These are phyloP conservation scores for Podospora australis DNA, from an alignment of 495 filamentous ascomycete species.

Conservation along the genomic window DNA sequence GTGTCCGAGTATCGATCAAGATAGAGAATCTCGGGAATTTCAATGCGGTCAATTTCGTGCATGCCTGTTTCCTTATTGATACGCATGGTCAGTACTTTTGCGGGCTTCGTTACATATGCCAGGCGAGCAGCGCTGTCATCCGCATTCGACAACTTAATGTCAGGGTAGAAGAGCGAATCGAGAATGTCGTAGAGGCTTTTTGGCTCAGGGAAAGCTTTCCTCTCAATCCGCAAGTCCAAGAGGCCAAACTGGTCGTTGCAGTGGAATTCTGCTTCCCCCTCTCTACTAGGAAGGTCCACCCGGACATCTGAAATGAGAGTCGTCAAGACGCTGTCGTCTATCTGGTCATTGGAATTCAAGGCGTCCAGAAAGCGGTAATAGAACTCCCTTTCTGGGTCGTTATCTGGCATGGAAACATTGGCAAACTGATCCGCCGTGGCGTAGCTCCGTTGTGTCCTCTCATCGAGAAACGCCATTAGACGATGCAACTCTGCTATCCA, in stretches of 20 bases:
- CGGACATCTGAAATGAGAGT: too few relatives aligned
- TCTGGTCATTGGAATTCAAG: neutral
- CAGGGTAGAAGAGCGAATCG: slow-evolving; percentile 59
- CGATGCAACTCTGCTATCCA: slow-evolving; percentile 61
- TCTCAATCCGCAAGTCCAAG: slow-evolving; percentile 26
- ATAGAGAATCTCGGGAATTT: slow-evolving; percentile 67
- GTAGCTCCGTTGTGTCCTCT: slow-evolving; percentile 71
- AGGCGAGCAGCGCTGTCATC: slow-evolving; percentile 37
- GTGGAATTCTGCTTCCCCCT: neutral
- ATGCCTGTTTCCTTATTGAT: slow-evolving; percentile 40
- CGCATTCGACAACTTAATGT: slow-evolving; percentile 21
- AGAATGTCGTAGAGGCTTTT: slow-evolving; percentile 66
- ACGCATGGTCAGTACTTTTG: slow-evolving; percentile 63
- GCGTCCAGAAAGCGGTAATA: slow-evolving; percentile 4
- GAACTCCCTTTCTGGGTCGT: slow-evolving; percentile 24
- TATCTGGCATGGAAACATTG: slow-evolving; percentile 1
- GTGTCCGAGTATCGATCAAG: slow-evolving; percentile 68
- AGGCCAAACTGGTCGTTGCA: slow-evolving; percentile 31
- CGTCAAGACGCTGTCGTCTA: too few relatives aligned
- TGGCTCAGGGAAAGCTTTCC: slow-evolving; percentile 20
- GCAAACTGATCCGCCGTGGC: slow-evolving; percentile 56
- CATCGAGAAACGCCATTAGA: slow-evolving; percentile 82
- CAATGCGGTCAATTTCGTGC: slow-evolving; percentile 38
- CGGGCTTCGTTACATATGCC: slow-evolving; percentile 47
- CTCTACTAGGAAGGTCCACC: too few relatives aligned